These are phyloP conservation scores for Apiotrichum porosum DNA, from an alignment of 1,284 basidiomycete genomes.

Conservation along the genomic window DNA sequence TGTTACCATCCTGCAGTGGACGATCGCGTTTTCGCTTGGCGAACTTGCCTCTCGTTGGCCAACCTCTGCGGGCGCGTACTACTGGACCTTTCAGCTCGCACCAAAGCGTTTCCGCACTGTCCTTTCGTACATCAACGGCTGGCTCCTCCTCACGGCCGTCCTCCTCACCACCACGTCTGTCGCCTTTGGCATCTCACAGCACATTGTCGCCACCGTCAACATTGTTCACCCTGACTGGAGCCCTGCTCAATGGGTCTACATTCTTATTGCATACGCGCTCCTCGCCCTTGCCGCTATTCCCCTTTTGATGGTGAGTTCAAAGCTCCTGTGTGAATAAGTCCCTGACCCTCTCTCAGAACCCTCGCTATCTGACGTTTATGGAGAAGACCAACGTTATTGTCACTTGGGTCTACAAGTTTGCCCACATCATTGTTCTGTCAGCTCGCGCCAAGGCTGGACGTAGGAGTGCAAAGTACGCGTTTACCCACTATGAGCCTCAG, in stretches of 20 bases:
- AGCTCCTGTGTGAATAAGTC: too few species aligned
- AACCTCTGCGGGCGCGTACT: slow-evolving; percentile 15
- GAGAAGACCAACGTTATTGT: slow-evolving; percentile 10
- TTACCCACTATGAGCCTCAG: slow-evolving; percentile 13
- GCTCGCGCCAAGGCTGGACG: slow-evolving; percentile 14
- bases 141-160: slow-evolving; percentile 14
- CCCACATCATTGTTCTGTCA: slow-evolving; percentile 9
- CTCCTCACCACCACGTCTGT: slow-evolving; percentile 10
- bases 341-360: slow-evolving; percentile 1
- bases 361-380: slow-evolving; percentile 5
- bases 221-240: slow-evolving; percentile 13
- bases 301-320: slow-evolving; percentile 6
- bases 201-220: slow-evolving; percentile 14
- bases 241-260: slow-evolving; percentile 10
- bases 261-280: slow-evolving; percentile 11
- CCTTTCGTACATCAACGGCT: slow-evolving; percentile 17
- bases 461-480: slow-evolving; percentile 13
- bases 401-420: slow-evolving; percentile 9
- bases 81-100: slow-evolving; percentile 18
- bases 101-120: slow-evolving; percentile 7
- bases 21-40: slow-evolving; percentile 8
- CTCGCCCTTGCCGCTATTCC: slow-evolving; percentile 7
- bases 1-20: slow-evolving; percentile 11
- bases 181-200: slow-evolving; percentile 12
- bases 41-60: slow-evolving; percentile 15